Base-by-base conservation (phyloP, 768 basidiomycete species). In the Kwoniella botswanensis region DNA sequence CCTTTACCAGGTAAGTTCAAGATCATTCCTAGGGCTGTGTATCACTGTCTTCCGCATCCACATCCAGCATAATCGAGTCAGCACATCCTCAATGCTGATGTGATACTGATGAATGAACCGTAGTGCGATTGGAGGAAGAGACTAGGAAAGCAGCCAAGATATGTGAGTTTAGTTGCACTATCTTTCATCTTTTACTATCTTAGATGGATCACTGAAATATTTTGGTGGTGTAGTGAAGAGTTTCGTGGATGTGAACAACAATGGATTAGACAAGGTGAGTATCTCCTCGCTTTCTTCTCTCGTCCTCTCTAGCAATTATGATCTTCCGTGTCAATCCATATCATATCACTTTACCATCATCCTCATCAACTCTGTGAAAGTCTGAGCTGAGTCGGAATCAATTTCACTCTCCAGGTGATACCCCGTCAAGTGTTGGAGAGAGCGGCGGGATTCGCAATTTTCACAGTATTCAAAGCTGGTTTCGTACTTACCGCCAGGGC, bases 71-170 rank as follows among this genome's bases (percentile, higher is more conserved):
- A 35, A 35, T 1, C 35, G 35, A 35, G 35, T 35, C 35, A 35
- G 35, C 6, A 35, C 35, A 35, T 1, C 7, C 7, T 35, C 7
- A 35, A 35, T 35, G 35, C 35, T 35, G 35, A 35, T 35, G 52
- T 63, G 21, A 57, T 68, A 17, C 61, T 58, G 2, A n/a, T 18
- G 12, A 0, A 50, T 12, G 46, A 2, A 15, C 10, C 46, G 18
- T 86, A 89, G 81, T 85, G 88, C 56, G 73, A 3, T 85, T 96
- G 46, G 88, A 89, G 13, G 94, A 92, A 67, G 94, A 97, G 85
- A 93, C 93, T 78, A 83, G 85, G 59, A 97, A 96, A 82, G 93
- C 93, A 26, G 89, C 92, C 10, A 93, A 90, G 79, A 97, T 94
- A 70, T 90, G 93, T 92, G 72, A 65, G 90, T 76, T n/a, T 15